Evolutionary conservation across 2,329 filamentous ascomycete genomes (phyloP).

Genomic region (Trichoderma asperellum): DNA sequence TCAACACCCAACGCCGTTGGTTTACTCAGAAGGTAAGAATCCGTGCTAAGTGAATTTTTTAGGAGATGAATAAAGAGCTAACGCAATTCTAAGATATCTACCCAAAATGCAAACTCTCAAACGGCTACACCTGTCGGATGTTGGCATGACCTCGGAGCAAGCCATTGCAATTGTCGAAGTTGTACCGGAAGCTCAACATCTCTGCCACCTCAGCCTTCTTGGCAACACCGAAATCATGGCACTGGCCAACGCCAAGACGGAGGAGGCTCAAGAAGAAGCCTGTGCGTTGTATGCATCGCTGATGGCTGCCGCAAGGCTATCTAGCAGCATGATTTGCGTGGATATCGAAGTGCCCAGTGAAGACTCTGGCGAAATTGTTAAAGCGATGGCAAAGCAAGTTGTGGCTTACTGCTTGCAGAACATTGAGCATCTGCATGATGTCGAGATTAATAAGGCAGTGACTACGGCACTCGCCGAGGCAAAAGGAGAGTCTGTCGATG

Average conservation of each 20-base stretch:
- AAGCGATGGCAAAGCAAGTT: conserved; percentile 90
- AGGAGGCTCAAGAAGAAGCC: conserved; percentile 85
- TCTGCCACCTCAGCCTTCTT: conserved; percentile 86
- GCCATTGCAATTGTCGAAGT: conserved; percentile 90
- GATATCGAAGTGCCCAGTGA: conserved; percentile 86
- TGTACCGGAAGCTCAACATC: conserved; percentile 75
- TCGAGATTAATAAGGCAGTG: conserved; percentile 58
- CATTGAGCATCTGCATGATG: conserved; percentile 76
- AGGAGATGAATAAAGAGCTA: background rate
- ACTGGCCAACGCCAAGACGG: conserved; percentile 75
- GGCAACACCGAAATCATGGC: conserved; percentile 75
- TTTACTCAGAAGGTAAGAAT: conserved; percentile 69
- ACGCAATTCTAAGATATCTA: conserved; percentile 61
- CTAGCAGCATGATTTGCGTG: conserved; percentile 80
- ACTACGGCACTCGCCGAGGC: conserved; percentile 49
- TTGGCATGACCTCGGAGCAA: conserved; percentile 82
- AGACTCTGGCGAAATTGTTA: conserved; percentile 86
- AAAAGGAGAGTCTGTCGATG: conserved; percentile 37
- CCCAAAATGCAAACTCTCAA: conserved; percentile 78
- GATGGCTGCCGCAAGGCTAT: conserved; percentile 83
- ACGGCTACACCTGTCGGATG: conserved; percentile 83
- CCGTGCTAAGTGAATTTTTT: background rate
- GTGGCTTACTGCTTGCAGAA: conserved; percentile 92
- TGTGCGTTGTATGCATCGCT: conserved; percentile 92
- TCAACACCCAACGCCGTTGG: conserved; percentile 72